Evolutionary conservation across 345 rosid genomes (phyloP).

Genomic region (Euphorbia lathyris): DNA sequence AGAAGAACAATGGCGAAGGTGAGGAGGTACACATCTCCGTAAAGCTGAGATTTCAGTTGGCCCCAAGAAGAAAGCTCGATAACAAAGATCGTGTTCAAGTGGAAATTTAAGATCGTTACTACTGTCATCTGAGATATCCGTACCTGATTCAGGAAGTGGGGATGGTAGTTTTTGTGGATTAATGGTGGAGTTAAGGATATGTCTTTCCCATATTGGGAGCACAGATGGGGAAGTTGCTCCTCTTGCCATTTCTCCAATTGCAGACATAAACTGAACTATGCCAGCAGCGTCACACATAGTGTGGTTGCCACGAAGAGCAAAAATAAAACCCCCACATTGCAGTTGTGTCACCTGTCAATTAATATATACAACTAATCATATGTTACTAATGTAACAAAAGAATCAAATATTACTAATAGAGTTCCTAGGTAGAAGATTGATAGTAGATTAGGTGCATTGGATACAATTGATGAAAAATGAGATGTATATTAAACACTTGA

Average conservation of each 20-base stretch:
- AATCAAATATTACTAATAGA: neutral
- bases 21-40: slow-evolving; percentile 4
- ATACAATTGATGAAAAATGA: too few relatives aligned
- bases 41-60: slow-evolving; percentile 6
- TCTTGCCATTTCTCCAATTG: too few relatives aligned
- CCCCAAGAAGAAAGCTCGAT: slow-evolving; percentile 14
- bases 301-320: slow-evolving; percentile 18
- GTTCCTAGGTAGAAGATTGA: too few relatives aligned
- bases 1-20: slow-evolving; percentile 7
- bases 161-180: slow-evolving; percentile 12
- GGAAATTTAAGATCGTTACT: neutral
- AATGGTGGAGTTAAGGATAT: neutral
- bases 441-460: too few relatives aligned
- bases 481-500: too few relatives aligned
- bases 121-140: neutral
- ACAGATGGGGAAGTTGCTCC: too few relatives aligned
- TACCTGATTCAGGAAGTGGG: slow-evolving; percentile 7
- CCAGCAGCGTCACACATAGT: slow-evolving; percentile 19
- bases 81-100: slow-evolving; percentile 1
- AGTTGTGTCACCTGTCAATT: slow-evolving; percentile 18
- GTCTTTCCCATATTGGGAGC: too few relatives aligned
- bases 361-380: neutral
- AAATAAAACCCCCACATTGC: slow-evolving; percentile 15
- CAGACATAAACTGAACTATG: too few relatives aligned
- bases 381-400: neutral